Conservation (phyloP, 768 basidiomycete genomes). For the Porpolomopsis calyptriformis region DNA sequence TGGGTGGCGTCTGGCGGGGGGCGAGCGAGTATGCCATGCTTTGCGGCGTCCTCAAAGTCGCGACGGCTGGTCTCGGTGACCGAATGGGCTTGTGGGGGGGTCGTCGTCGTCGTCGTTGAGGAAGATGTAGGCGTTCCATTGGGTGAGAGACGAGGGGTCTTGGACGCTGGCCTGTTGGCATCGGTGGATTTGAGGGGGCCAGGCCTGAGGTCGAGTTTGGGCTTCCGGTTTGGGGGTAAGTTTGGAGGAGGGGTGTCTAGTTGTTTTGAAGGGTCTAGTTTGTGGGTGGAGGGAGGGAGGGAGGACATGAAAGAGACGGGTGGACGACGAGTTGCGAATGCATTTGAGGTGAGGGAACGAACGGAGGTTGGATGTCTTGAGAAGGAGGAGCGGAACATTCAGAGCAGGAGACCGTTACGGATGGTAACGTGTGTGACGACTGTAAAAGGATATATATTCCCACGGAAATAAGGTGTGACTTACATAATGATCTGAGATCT, state of each 20-base stretch:
- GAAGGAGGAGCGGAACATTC: not conserved
- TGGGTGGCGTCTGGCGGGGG: conserved; percentile 53
- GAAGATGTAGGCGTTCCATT: conserved; percentile 5
- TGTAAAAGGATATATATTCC: no score
- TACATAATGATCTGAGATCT: no score
- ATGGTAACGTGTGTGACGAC: no score
- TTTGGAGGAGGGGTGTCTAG: conserved; percentile 16
- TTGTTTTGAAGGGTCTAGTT: conserved; percentile 11
- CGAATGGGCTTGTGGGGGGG: conserved; percentile 23
- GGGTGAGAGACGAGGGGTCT: conserved; percentile 17
- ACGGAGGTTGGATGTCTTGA: not conserved
- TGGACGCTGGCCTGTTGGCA: conserved; percentile 19
- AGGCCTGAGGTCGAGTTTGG: conserved; percentile 51
- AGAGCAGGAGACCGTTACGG: not conserved
- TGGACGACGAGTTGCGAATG: not conserved
- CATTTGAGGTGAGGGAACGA: not conserved
- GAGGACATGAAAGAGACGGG: not conserved
- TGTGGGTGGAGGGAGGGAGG: conserved; percentile 2
- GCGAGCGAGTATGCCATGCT: conserved; percentile 58
- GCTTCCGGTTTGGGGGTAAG: conserved; percentile 27
- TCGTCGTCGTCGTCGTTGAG: conserved; percentile 10
- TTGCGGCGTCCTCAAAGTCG: conserved; percentile 55
- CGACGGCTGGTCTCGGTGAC: conserved; percentile 37
- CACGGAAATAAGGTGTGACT: no score
- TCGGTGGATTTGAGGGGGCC: conserved; percentile 42